Base-by-base conservation (phyloP, 1,284 basidiomycete species). In the Rhodotorula sp. region DNA sequence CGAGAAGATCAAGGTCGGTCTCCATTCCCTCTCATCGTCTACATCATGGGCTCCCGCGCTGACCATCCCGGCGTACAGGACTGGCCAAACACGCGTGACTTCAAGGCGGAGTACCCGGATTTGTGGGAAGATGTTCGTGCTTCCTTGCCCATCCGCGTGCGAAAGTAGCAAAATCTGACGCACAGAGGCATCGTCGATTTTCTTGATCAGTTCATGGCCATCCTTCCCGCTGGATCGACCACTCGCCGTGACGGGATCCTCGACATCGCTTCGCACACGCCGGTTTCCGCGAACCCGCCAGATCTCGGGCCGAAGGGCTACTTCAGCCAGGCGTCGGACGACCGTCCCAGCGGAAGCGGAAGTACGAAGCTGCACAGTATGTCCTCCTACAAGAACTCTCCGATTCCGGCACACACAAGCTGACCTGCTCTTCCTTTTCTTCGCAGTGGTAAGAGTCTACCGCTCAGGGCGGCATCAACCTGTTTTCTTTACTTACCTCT, bases 1-100 rank as follows among this genome's bases (percentile, higher is more conserved):
- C 82, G 80, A 89, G 86, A 95, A 95, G 82, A 82, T 96, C 76
- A 94, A 95, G 85, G 90, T 88, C 67, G 58, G 81, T 72, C 49
- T 18, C 30, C 26, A 3, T 30, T 24, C 22, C 26, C 45, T 10
- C 15, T 37, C 30, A 54, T n/a, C 7, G 24, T 20, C n/a, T n/a
- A 8, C n/a, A n/a, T 29, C 24, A 24, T 37, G 33, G 10, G 17
- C 1, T 26, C 57, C 6, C 29, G 6, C 22, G 1, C 22, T 46
- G 37, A 26, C 14, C 4, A 1, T 26, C 18, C n/a, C 42, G 54
- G 4, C 17, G 67, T 14, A 20, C 77, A 93, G 88, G 95, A 98
- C 80, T 97, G 94, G 93, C 95, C 95, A 3, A 86, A 90, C 0
- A 88, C 89, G 4, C 85, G 87, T 4, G 92, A 95, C 72, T 95